phyloP scores from a whole-genome alignment of 805 yeast genomes.

The Candida stauntonica region DNA sequence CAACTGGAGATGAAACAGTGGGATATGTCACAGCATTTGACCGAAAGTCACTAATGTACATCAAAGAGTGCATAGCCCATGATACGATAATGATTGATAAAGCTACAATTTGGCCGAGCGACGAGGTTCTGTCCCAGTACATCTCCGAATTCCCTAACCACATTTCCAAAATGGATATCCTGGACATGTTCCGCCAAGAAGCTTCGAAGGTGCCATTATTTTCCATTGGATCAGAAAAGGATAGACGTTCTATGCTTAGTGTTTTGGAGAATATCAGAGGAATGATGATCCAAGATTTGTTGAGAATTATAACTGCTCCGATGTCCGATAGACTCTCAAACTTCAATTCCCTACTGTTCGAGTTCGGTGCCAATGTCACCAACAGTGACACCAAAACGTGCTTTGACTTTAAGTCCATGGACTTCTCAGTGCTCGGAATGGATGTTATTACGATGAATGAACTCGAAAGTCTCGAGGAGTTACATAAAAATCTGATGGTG shows the following conservation, averaged over 20 bases:
- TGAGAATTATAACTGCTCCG: conserved; percentile 60
- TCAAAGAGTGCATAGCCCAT: conserved; percentile 44
- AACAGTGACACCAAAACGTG: conserved; percentile 46
- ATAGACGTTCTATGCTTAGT: conserved; percentile 32
- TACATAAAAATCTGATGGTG: conserved; percentile 62
- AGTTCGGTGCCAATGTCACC: conserved; percentile 39
- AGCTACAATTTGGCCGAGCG: conserved; percentile 82
- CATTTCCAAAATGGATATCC: conserved; percentile 41
- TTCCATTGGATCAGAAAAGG: conserved; percentile 35
- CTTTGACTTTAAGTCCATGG: conserved; percentile 41
- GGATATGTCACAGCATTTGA: conserved; percentile 56
- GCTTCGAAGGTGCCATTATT: conserved; percentile 29
- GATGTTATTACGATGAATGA: conserved; percentile 4
- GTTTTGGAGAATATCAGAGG: conserved; percentile 39
- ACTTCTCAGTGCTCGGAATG: conserved; percentile 7
- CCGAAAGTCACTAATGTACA: conserved; percentile 37
- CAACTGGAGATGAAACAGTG: conserved; percentile 24
- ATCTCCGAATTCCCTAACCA: conserved; percentile 55
- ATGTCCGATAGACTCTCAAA: conserved; percentile 41
- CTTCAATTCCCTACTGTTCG: conserved; percentile 42
- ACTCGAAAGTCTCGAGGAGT: conserved; percentile 44
- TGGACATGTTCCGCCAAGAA: conserved; percentile 42
- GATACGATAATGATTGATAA: conserved; percentile 48
- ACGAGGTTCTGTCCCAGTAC: conserved; percentile 60
- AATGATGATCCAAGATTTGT: conserved; percentile 51